Evolutionary conservation across 345 rosid genomes (phyloP).

Genomic region (Mangifera indica): DNA sequence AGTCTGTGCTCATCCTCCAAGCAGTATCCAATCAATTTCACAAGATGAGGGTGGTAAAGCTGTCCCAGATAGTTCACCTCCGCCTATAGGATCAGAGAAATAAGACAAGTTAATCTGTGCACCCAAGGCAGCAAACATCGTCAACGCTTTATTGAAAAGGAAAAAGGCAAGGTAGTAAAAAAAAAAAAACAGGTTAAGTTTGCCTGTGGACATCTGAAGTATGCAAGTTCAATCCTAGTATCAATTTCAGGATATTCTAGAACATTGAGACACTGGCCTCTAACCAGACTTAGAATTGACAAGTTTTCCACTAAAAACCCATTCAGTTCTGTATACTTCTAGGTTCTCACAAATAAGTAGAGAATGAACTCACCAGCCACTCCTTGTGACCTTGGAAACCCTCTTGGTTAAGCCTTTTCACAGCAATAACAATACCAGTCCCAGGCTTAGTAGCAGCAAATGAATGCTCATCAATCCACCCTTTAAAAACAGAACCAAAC

Average conservation of each 20-base stretch:
- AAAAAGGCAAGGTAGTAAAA: conserved; percentile 1
- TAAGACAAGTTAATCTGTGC: conserved; percentile 8
- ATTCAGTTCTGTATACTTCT: neutral
- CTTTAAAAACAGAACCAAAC: conserved; percentile 76
- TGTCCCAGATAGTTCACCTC: conserved; percentile 74
- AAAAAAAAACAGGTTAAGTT: neutral
- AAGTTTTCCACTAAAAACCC: neutral
- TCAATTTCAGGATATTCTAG: neutral
- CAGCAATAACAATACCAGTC: conserved; percentile 67
- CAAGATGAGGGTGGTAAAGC: conserved; percentile 62
- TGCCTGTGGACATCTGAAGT: neutral
- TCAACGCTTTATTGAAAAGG: neutral
- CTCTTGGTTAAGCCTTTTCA: conserved; percentile 65
- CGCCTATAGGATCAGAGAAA: conserved; percentile 38
- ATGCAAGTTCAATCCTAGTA: neutral
- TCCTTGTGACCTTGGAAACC: conserved; percentile 73
- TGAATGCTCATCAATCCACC: conserved; percentile 67
- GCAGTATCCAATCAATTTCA: conserved; percentile 72
- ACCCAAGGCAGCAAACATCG: neutral
- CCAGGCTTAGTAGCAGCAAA: conserved; percentile 66
- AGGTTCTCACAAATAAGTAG: neutral
- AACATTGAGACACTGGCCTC: neutral
- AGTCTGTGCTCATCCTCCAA: conserved; percentile 74
- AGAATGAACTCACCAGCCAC: conserved; percentile 67
- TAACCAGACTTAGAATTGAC: neutral